Base-by-base conservation (phyloP, 1,139 yeast species). In the Chernovozyma aurita region DNA sequence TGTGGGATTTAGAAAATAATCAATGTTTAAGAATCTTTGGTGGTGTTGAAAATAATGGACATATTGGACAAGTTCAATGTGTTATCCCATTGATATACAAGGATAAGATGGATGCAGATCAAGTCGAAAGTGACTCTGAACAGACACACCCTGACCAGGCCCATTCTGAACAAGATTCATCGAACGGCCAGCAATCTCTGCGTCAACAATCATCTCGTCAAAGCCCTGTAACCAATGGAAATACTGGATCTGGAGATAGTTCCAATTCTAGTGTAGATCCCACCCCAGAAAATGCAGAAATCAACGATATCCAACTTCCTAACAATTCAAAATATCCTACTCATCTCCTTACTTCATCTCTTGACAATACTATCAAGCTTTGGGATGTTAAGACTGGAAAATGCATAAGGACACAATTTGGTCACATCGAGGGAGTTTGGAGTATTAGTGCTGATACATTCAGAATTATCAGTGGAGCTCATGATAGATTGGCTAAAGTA, bases 401-500 rank as follows among this genome's bases (percentile, higher is more conserved):
- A 56, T 90, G 97, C 53, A 78, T 87, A 15, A 72, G 97, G 40
- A 90, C 98, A 0, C 90, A 92, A 56, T 90, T 90, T 62, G 98
- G 98, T 4, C 98, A 92, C 53, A 87, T 90, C 37, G 97, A 92
- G 59, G 97, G 97, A 15, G 95, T 92, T 15, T 90, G 97, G 97
- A 86, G 92, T 29, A 84, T 92, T 42, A 87, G 92, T 14, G 95
- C 97, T 0, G 97, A 92, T 63, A 88, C 92, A 30, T 92, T 92
- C 69, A 73, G 98, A 46, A 85, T 92, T 31, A 85, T 90, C 14
- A 81, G 94, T 53, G 97, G 97, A 2, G 92, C 96, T 1, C 97
- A 90, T 53, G 97, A 92, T 62, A 74, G 87, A 45, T 69, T 81
- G 37, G 85, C 88, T 43, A 92, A 92, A 59, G 86, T 92, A 5